Base-by-base conservation (phyloP, 2,329 filamentous ascomycete genomes). In the Diaporthe caulivora region DNA sequence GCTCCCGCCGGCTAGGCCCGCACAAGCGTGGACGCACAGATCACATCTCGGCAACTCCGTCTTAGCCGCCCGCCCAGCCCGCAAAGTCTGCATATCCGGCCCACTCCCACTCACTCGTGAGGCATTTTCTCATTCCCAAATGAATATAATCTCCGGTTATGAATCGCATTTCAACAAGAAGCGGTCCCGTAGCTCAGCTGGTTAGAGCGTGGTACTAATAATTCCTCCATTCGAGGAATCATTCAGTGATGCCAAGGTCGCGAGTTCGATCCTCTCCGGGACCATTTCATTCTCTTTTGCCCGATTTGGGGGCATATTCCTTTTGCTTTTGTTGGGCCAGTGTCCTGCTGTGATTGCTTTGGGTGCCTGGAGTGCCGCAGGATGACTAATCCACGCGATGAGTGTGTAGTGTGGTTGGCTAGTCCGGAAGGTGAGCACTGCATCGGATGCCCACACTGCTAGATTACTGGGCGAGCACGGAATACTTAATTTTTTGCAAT, bases 151-250 rank as follows among this genome's bases (percentile, higher is more conserved):
- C 2, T 2, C 9, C 17, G n/a, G 2, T 9, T 31, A n/a, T 1
- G 1, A 13, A 1, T 6, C 10, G 4, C 9, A 4, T 13, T 34
- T 31, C 60, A 49, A 64, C 60, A 64, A 49, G 18, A 69, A 47
- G 18, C 51, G 72, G 72, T 73, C 72, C 72, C 72, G 72, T 73
- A 73, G 72, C 72, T 73, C 72, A 73, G 65, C 47, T 73, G 72
- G 72, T 73, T 51, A 73, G 72, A 73, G 72, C 72, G 72, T 73
- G 55, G 72, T 73, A 73, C 72, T 73, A 73, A 73, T 73, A 73
- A 42, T 51, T 64, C 40, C 47, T 29, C 7, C 7, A 57, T n/a
- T n/a, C 21, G 21, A 37, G 44, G n/a, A 44, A 55, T 44, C 15
- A 60, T n/a, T 51, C 13, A 9, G 65, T 73, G 44, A 73, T 73